Evolutionary conservation across 495 filamentous ascomycete species (phyloP).

Genomic region (Xylaria bambusicola): DNA sequence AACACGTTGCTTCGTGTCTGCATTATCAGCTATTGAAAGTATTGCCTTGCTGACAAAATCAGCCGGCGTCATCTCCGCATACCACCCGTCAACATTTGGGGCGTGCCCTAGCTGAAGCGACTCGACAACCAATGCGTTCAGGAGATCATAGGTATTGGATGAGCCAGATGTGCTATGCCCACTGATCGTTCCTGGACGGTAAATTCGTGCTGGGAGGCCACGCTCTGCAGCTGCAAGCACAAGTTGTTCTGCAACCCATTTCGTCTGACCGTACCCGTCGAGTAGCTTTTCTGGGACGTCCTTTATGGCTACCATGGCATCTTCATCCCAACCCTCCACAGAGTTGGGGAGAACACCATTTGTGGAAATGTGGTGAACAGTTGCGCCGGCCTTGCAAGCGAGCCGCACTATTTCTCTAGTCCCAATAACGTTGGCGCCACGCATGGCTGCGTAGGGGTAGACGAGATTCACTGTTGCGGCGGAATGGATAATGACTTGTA

Average conservation of each 20-base stretch:
- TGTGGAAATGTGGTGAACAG: slow-evolving; percentile 70
- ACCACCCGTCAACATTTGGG: slow-evolving; percentile 66
- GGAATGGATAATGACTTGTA: slow-evolving; percentile 66
- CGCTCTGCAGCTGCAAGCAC: slow-evolving; percentile 62
- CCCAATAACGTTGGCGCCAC: slow-evolving; percentile 59
- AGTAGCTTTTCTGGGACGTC: slow-evolving; percentile 61
- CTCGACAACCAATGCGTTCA: slow-evolving; percentile 67
- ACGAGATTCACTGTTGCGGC: slow-evolving; percentile 69
- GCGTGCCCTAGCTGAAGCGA: slow-evolving; percentile 63
- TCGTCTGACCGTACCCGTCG: slow-evolving; percentile 67
- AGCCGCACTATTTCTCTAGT: slow-evolving; percentile 66
- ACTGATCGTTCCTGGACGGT: slow-evolving; percentile 65
- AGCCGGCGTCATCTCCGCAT: slow-evolving; percentile 71
- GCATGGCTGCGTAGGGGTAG: slow-evolving; percentile 65
- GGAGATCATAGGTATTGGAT: slow-evolving; percentile 68
- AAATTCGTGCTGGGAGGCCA: slow-evolving; percentile 62
- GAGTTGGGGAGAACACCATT: slow-evolving; percentile 67
- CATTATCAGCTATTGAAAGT: slow-evolving; percentile 58
- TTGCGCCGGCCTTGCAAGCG: slow-evolving; percentile 59
- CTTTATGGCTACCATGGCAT: slow-evolving; percentile 56
- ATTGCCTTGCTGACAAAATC: slow-evolving; percentile 70
- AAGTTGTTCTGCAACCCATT: slow-evolving; percentile 69
- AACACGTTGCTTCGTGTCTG: slow-evolving; percentile 52
- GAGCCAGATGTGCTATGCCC: slow-evolving; percentile 64
- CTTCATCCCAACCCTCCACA: slow-evolving; percentile 60